These are phyloP conservation scores for Echium plantagineum DNA, from an alignment of 257 asterid species.

Conservation along the genomic window DNA sequence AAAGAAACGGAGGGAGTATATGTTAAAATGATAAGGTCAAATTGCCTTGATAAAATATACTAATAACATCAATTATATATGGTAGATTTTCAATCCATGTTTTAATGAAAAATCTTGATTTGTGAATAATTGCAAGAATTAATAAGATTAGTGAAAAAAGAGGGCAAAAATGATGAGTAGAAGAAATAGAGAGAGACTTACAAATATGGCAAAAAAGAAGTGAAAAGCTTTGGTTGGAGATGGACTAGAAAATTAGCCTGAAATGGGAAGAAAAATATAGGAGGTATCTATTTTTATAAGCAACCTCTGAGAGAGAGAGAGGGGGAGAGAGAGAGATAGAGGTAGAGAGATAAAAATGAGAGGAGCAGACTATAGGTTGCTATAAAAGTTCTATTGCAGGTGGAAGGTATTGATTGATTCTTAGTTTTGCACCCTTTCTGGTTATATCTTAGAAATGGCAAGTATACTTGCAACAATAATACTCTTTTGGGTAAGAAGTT, in stretches of 20 bases:
- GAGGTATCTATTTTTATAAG: constrained; percentile 6
- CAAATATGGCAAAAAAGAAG: constrained; percentile 48
- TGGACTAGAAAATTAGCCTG: constrained; percentile 26
- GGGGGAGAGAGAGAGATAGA: background rate
- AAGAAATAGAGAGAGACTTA: constrained; percentile 24
- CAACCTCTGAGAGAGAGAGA: background rate
- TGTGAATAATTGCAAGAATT: constrained; percentile 13
- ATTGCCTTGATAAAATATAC: too few relatives aligned
- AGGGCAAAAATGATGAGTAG: constrained; percentile 8
- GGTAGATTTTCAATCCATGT: too few relatives aligned
- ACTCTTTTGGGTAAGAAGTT: too few relatives aligned
- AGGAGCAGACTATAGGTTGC: background rate
- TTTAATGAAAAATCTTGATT: too few relatives aligned
- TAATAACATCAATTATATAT: too few relatives aligned
- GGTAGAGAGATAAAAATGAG: constrained; percentile 3
- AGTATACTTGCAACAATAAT: background rate
- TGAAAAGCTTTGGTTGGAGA: constrained; percentile 31
- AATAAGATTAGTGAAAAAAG: constrained; percentile 12
- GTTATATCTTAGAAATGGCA: constrained; percentile 7
- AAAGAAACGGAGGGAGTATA: too few relatives aligned
- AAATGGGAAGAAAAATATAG: constrained; percentile 37
- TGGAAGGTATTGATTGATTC: constrained; percentile 26
- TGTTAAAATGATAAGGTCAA: too few relatives aligned
- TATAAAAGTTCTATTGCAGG: constrained; percentile 17
- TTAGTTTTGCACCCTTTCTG: constrained; percentile 13